Percentiles rank a stretch among this genome's conserved stretches.
Evolutionary conservation across 148 eudicot genomes (phyloP).

Genomic region (Rhododendron williamsianum): DNA sequence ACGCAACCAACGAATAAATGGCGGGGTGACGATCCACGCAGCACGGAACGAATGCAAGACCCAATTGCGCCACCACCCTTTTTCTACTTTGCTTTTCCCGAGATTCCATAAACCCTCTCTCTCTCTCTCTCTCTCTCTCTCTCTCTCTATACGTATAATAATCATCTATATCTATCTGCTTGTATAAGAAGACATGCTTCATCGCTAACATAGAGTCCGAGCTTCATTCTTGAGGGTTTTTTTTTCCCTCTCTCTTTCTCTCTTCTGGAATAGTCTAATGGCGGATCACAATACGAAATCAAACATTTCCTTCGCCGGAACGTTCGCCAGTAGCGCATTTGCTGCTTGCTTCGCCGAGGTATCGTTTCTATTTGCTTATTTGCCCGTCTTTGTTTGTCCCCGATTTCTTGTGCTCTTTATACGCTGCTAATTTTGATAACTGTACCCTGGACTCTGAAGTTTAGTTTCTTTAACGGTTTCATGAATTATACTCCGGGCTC

Average conservation of each 20-base stretch:
- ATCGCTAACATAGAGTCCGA: not conserved
- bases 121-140: not conserved
- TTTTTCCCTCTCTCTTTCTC: not conserved
- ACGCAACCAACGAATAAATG: not conserved
- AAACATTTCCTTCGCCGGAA: conserved; percentile 69
- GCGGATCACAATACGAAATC: conserved; percentile 32
- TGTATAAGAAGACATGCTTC: not conserved
- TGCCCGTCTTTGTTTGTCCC: no score
- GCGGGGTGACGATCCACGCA: not conserved
- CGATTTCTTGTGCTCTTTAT: not conserved
- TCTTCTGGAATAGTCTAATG: not conserved
- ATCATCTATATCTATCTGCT: no score
- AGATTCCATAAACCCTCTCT: not conserved
- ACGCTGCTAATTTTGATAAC: no score
- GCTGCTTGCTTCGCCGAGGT: conserved; percentile 98
- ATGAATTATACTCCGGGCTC: not conserved
- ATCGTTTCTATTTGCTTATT: not conserved
- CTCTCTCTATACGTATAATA: no score
- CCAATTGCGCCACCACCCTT: conserved; percentile 12
- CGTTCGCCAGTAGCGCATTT: conserved; percentile 74
- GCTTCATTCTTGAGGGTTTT: not conserved
- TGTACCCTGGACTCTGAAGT: not conserved
- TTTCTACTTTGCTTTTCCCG: conserved; percentile 25
- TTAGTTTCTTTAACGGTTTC: not conserved
- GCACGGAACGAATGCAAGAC: not conserved